These are phyloP conservation scores for Leccinum obscurum DNA, from an alignment of 768 basidiomycete species.

Conservation along the genomic window DNA sequence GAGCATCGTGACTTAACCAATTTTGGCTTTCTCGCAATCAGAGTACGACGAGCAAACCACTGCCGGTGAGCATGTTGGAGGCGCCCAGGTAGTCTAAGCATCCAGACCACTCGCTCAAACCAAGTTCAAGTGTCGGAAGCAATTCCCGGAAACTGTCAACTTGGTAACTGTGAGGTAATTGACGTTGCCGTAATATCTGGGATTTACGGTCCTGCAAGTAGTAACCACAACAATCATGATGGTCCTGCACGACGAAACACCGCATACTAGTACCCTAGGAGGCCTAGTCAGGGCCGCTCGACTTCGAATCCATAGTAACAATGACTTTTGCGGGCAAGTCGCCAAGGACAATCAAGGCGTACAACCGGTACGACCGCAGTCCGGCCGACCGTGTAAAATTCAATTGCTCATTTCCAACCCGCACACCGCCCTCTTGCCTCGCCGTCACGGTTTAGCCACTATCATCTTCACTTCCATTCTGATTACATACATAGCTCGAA, in stretches of 20 bases:
- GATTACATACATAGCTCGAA: background rate
- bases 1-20: constrained; percentile 1
- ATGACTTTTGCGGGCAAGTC: background rate
- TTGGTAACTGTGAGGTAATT: background rate
- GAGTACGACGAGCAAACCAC: background rate
- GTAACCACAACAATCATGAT: background rate
- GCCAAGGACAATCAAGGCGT: background rate
- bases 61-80: constrained; percentile 2
- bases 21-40: background rate
- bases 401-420: background rate
- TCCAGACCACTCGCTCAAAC: constrained; percentile 1
- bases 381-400: background rate
- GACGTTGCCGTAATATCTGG: background rate
- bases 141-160: background rate
- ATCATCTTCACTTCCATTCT: background rate
- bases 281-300: background rate
- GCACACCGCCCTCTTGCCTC: background rate
- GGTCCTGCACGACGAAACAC: background rate
- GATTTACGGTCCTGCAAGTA: background rate
- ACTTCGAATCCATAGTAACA: background rate
- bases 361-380: background rate
- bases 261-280: background rate
- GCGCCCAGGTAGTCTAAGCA: constrained; percentile 8
- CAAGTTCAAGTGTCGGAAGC: background rate
- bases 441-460: background rate